Percentiles rank a stretch among this genome's conserved stretches.
Conservation (phyloP, 225 moss, liverwort and hornwort genomes). For the Pleurozium schreberi region DNA sequence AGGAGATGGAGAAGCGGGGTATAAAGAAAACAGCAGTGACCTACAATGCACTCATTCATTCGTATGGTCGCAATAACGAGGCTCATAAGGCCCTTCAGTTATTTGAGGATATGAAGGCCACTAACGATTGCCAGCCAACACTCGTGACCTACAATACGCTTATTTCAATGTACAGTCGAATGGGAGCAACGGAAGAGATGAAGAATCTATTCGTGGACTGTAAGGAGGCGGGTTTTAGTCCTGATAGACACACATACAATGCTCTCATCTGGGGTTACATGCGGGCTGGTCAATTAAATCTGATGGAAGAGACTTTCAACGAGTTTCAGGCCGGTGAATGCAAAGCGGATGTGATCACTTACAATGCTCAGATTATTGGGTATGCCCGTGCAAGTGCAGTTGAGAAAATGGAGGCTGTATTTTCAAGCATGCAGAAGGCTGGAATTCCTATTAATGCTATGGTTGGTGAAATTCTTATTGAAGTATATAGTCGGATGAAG, state of each 20-base stretch:
- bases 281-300: slow-evolving; percentile 51
- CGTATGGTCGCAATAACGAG: slow-evolving; percentile 73
- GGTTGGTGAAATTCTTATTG: slow-evolving; percentile 81
- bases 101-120: slow-evolving; percentile 62
- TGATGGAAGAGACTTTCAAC: slow-evolving; percentile 73
- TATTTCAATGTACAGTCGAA: slow-evolving; percentile 90
- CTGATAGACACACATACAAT: slow-evolving; percentile 88
- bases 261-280: slow-evolving; percentile 96
- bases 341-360: slow-evolving; percentile 92
- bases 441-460: slow-evolving; percentile 76
- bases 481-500: slow-evolving; percentile 56
- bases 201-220: slow-evolving; percentile 44
- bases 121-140: slow-evolving; percentile 77
- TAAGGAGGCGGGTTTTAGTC: slow-evolving; percentile 67
- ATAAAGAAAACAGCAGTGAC: slow-evolving; percentile 58
- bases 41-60: slow-evolving; percentile 88
- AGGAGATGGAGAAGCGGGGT: slow-evolving; percentile 71
- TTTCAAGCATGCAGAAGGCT: slow-evolving; percentile 73
- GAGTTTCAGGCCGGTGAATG: slow-evolving; percentile 55
- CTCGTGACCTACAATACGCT: slow-evolving; percentile 94
- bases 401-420: slow-evolving; percentile 69
- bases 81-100: slow-evolving; percentile 47
- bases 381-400: slow-evolving; percentile 52
- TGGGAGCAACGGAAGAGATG: slow-evolving; percentile 64
- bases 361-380: slow-evolving; percentile 81